phyloP scores from a whole-genome alignment of 192 early-diverging fungal genomes.

The Kickxella alabastrina region DNA sequence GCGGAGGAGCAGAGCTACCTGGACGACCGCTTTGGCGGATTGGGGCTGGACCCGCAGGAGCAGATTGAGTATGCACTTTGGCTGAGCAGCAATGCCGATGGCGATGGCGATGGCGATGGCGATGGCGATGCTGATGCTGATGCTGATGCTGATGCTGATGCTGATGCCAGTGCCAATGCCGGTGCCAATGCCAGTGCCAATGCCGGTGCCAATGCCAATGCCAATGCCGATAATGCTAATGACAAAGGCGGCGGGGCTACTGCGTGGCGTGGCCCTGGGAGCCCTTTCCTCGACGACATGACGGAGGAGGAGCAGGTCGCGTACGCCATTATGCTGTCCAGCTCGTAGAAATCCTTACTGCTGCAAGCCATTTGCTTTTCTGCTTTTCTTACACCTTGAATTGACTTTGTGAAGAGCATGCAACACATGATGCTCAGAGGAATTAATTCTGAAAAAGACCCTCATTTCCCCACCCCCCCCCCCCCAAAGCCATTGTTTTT shows the following conservation, averaged over 20 bases:
- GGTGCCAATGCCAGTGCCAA: background rate
- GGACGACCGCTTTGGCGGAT: slow-evolving; percentile 27
- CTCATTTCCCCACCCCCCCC: too few relatives aligned
- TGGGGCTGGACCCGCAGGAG: slow-evolving; percentile 35
- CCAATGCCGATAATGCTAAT: background rate
- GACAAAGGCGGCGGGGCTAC: background rate
- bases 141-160: background rate
- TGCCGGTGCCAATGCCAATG: background rate
- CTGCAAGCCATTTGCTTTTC: too few relatives aligned
- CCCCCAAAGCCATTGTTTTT: too few relatives aligned
- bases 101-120: background rate
- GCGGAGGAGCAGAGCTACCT: slow-evolving; percentile 10
- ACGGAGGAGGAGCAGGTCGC: slow-evolving; percentile 29
- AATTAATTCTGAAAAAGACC: too few relatives aligned
- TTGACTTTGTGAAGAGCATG: too few relatives aligned
- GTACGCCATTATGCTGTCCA: slow-evolving; percentile 23
- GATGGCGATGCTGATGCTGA: too few relatives aligned
- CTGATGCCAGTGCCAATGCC: background rate
- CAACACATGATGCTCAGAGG: too few relatives aligned
- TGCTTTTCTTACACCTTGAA: background rate
- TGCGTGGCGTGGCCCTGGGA: too few relatives aligned
- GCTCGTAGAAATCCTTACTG: background rate
- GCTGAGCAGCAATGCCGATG: slow-evolving; percentile 14
- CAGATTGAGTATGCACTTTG: slow-evolving; percentile 38
- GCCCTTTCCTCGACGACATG: slow-evolving; percentile 5